phyloP scores from a whole-genome alignment of 352 stramenopile species.

The Phytopythium montanum region DNA sequence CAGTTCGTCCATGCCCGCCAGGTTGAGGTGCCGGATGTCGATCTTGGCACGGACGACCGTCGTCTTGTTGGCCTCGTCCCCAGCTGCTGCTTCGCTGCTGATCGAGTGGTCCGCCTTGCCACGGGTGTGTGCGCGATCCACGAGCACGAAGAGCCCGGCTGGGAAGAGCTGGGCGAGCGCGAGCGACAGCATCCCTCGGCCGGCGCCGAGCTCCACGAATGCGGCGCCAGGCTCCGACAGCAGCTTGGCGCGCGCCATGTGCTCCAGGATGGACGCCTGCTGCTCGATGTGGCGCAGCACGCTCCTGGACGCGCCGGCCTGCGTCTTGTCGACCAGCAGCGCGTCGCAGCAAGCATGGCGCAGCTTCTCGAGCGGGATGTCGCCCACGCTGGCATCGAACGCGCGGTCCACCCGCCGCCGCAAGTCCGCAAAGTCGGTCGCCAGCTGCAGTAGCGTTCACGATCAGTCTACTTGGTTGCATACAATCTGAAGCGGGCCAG shows the following conservation, averaged over 20 bases:
- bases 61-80: slow-evolving; percentile 17
- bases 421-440: slow-evolving; percentile 58
- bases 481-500: not conserved
- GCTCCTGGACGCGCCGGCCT: slow-evolving; percentile 48
- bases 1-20: slow-evolving; percentile 59
- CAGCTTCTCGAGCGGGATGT: slow-evolving; percentile 63
- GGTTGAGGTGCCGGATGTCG: slow-evolving; percentile 82
- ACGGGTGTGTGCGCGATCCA: slow-evolving; percentile 66
- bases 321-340: slow-evolving; percentile 62
- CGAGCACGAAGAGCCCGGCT: slow-evolving; percentile 63
- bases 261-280: slow-evolving; percentile 76
- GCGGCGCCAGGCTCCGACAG: slow-evolving; percentile 35
- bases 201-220: slow-evolving; percentile 74
- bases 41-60: slow-evolving; percentile 69
- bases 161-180: slow-evolving; percentile 66
- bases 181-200: slow-evolving; percentile 74
- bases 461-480: not conserved
- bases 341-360: slow-evolving; percentile 57
- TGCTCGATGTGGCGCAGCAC: slow-evolving; percentile 80
- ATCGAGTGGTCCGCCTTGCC: slow-evolving; percentile 80
- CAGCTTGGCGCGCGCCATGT: slow-evolving; percentile 60
- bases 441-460: slow-evolving; percentile 11
- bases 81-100: slow-evolving; percentile 20
- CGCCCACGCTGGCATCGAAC: slow-evolving; percentile 51
- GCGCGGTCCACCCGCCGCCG: slow-evolving; percentile 39